Base-by-base conservation (phyloP, 768 basidiomycete genomes). In the Leccinum boreale region DNA sequence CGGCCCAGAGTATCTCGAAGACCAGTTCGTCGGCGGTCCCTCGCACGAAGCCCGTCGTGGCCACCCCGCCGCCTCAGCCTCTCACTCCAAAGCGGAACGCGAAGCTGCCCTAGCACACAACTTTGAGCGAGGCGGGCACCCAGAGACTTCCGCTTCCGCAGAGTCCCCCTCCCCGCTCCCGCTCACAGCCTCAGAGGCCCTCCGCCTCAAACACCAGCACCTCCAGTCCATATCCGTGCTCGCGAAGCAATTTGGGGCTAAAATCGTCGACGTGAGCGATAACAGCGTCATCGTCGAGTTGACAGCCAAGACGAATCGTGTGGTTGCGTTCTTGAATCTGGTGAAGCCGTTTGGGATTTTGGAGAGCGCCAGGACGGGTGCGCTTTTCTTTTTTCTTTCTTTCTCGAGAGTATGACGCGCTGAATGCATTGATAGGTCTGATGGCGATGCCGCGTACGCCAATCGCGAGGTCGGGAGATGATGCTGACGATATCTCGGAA, bases 391-490 rank as follows among this genome's bases (percentile, higher is more conserved):
- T 3, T 26, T 28, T 15, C 14, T 3, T 29, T 28, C 15, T 15
- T n/a, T n/a, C 3, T 17, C 7, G 3, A 1, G 21, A 10, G 17
- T 5, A 17, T 31, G 46, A 28, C n/a, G 50, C 46, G 33, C 17
- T 23, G 31, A 57, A 14, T 39, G 15, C 36, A 35, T 28, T 26
- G 31, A 5, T 60, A 96, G 95, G 95, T 69, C 76, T 92, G 39
- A 99, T 99, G 96, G 95, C 92, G 6, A 97, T 99, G 91, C 97
- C 97, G 4, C 85, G 97, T 59, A 97, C 97, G 5, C 95, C 96
- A 3, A 90, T 98, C 67, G 71, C 82, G 15, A 76, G 79, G 53
- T 73, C 78, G 24, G 66, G 73, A 1, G 85, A 85, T 5, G 85
- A 85, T 6, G 85, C 85, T 14, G 87, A 85, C 14, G 78, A 79